Base-by-base conservation (phyloP, 1,139 yeast species). In the Geotrichum restrictum region DNA sequence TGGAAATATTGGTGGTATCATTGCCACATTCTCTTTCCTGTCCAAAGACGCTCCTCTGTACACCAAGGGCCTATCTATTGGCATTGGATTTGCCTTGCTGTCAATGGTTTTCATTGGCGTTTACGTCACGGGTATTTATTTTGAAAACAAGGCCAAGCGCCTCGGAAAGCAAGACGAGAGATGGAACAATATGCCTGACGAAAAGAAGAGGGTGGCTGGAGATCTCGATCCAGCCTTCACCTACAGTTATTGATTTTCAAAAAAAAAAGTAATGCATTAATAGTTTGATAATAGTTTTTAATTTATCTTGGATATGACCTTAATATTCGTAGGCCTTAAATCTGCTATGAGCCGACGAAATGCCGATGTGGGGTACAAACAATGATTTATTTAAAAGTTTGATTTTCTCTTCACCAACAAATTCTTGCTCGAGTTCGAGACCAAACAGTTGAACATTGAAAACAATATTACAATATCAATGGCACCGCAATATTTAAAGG, bases 1-100 rank as follows among this genome's bases (percentile, higher is more conserved):
- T 65, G 94, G 93, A 57, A 85, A 86, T 69, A 82, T 84, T 64
- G 94, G 94, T 57, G 94, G 93, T 63, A 85, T 85, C 63, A 78
- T 85, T 57, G 74, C 91, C 13, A 80, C 89, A 1, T 84, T 75
- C 62, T 71, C 82, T 27, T 84, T 80, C 72, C 72, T 81, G 49
- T 62, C 75, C 36, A 66, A 69, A 45, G 87, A 82, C 58, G 78
- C 85, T 32, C 88, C 88, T 19, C 70, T 67, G 32, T 84, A 79
- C 68, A 72, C 63, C 33, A 80, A 76, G 31, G 91, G 89, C 49
- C 72, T 83, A 53, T 70, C 81, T 51, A 68, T 86, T 47, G 76
- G 80, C 42, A 67, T 80, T 46, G 82, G 82, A 0, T 76, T 80
- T 54, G 72, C 78, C 27, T 70, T 73, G 1, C 71, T 85, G 57